Percentiles rank a stretch among this genome's conserved stretches.
phyloP scores from a whole-genome alignment of 2,329 filamentous ascomycete species.

The Pyricularia grisea region DNA sequence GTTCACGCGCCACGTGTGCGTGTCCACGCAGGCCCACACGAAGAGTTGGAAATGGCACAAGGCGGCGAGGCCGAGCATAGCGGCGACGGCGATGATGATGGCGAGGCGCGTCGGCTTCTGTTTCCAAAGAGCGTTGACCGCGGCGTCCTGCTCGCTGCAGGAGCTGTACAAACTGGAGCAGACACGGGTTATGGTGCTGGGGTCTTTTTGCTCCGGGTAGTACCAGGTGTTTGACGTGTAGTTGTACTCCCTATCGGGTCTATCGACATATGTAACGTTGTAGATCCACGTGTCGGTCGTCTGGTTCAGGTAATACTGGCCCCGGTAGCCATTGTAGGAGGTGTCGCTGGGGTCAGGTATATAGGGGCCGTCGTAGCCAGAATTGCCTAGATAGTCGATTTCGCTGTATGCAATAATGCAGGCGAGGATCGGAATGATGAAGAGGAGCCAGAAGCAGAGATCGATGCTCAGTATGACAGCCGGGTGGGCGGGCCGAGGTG shows the following conservation, averaged over 20 bases:
- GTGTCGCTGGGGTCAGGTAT: not conserved
- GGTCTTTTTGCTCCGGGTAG: not conserved
- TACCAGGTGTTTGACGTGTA: not conserved
- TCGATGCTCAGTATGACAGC: constrained; percentile 10
- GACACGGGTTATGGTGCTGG: constrained; percentile 1
- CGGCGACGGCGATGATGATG: not conserved
- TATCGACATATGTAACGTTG: constrained; percentile 1
- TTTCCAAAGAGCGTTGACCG: constrained; percentile 8
- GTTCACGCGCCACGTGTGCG: not conserved
- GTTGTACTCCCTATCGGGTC: not conserved
- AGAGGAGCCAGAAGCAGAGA: constrained; percentile 9
- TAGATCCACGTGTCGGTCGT: constrained; percentile 10
- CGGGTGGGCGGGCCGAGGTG: constrained; percentile 8
- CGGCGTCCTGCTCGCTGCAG: constrained; percentile 11
- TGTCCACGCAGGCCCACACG: constrained; percentile 13
- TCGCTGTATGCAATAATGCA: not conserved
- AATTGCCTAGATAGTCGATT: not conserved
- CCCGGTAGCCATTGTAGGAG: constrained; percentile 7
- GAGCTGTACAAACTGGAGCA: constrained; percentile 5
- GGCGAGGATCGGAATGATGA: constrained; percentile 4
- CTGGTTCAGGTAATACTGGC: constrained; percentile 2
- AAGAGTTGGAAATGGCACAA: constrained; percentile 22
- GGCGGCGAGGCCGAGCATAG: constrained; percentile 18
- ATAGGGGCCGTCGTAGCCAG: not conserved
- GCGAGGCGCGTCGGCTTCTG: not conserved